These are phyloP conservation scores for Xylaria sp. DNA, from an alignment of 2,329 filamentous ascomycete species.

Conservation along the genomic window DNA sequence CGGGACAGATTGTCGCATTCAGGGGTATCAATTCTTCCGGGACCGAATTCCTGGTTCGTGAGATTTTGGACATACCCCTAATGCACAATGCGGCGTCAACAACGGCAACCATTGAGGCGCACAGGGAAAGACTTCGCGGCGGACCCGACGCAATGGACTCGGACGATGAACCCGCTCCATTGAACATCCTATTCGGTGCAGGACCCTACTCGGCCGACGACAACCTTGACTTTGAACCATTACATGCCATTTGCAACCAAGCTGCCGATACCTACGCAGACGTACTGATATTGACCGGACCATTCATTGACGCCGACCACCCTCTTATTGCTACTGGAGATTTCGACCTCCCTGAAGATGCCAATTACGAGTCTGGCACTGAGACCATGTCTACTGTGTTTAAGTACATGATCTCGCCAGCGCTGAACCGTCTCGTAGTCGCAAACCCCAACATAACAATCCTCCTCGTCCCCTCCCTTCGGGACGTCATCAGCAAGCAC, in stretches of 20 bases:
- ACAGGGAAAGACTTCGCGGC: constrained; percentile 64
- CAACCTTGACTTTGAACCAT: constrained; percentile 82
- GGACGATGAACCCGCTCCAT: constrained; percentile 55
- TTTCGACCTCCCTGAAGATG: constrained; percentile 67
- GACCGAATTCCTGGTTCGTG: constrained; percentile 71
- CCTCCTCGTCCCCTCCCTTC: constrained; percentile 74
- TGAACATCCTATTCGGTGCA: constrained; percentile 72
- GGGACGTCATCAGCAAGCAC: constrained; percentile 60
- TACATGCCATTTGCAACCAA: constrained; percentile 73
- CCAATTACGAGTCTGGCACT: constrained; percentile 62
- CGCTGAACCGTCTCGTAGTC: constrained; percentile 63
- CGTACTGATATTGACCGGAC: constrained; percentile 72
- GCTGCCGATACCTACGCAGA: constrained; percentile 73
- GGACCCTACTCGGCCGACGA: constrained; percentile 92
- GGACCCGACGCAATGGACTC: constrained; percentile 58
- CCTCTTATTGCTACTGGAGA: constrained; percentile 77
- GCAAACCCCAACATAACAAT: constrained; percentile 74
- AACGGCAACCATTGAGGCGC: constrained; percentile 57
- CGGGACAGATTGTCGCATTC: constrained; percentile 86
- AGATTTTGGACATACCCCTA: constrained; percentile 69
- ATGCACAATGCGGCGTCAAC: constrained; percentile 69
- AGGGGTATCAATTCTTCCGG: constrained; percentile 83
- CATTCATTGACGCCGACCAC: constrained; percentile 89
- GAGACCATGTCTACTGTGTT: constrained; percentile 80
- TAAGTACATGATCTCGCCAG: constrained; percentile 68